Base-by-base conservation (phyloP, 352 stramenopile species). In the Phytophthora syringae region DNA sequence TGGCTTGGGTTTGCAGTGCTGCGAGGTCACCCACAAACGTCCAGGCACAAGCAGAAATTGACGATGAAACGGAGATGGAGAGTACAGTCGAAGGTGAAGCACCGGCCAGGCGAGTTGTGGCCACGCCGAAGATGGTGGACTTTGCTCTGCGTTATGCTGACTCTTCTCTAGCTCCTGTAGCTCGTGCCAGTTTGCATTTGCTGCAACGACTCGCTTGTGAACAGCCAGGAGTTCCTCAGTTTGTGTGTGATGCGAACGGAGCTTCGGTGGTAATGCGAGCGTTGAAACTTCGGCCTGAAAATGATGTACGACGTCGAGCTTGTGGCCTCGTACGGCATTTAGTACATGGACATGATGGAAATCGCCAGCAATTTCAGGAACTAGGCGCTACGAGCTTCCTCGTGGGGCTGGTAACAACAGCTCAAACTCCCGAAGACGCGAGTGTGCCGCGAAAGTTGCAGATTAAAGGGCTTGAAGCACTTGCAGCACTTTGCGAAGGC, bases 1-100 rank as follows among this genome's bases (percentile, higher is more conserved):
- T 90, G 5, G 84, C 81, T 3, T 90, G 81, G 79, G 57, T 85
- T 9, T 82, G 70, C 7, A 88, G 80, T 15, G 62, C 67, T 0
- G 49, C 50, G 15, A 48, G 21, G n/a, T 74, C 66, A 7, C 54
- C 60, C n/a, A 58, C 37, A 3, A 22, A 67, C 16, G 30, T 62
- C 42, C n/a, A 64, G 21, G 61, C 52, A 7, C 60, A 70, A 30
- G 53, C 66, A 42, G 66, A 74, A 25, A 67, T 74, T 43, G 60
- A 70, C 7, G 60, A 74, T 30, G 60, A 74, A 20, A 21, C 15
- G 20, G 53, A 70, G 27, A 5, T 40, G 12, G 47, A 69, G 36
- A 68, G 18, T 27, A 28, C 30, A 20, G n/a, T 55, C 3, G 52
- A 67, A 63, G 53, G 27, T 0, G 67, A 82, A 25, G 62, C 68